Percentiles rank a stretch among this genome's conserved stretches.
Conservation (phyloP, 495 filamentous ascomycete genomes). For the Neurospora sp. region DNA sequence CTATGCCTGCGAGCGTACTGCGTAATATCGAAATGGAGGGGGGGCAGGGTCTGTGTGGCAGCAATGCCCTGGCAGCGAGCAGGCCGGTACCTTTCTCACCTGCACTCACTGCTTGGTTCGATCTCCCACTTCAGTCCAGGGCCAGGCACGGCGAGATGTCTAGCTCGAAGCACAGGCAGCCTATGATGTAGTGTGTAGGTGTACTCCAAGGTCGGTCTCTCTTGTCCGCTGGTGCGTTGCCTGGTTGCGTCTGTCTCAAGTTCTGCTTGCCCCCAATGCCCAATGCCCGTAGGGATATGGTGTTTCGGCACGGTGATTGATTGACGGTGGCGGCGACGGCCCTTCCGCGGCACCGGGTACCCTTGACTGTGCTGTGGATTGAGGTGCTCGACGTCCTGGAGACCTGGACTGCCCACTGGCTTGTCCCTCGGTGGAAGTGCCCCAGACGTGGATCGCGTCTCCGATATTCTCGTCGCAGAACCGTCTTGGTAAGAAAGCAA, state of each 20-base stretch:
- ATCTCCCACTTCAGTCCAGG: background rate
- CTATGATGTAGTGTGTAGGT: background rate
- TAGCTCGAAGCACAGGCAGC: background rate
- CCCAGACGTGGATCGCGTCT: background rate
- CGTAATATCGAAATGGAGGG: background rate
- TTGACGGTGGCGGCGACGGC: background rate
- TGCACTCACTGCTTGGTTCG: background rate
- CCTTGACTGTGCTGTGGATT: background rate
- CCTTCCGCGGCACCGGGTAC: background rate
- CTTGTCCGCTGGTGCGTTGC: background rate
- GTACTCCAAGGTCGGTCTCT: background rate
- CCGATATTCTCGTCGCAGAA: constrained; percentile 3
- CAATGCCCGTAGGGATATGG: background rate
- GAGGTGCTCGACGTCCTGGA: background rate
- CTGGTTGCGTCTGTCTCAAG: background rate
- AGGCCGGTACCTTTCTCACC: background rate
- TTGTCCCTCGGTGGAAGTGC: background rate
- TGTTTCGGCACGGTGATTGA: background rate
- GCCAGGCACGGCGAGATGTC: background rate
- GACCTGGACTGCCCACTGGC: background rate
- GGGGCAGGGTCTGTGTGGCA: background rate
- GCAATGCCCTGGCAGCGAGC: background rate
- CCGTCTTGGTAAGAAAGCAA: background rate
- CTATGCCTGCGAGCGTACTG: background rate
- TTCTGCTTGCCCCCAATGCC: background rate